A percentile compares a stretch with the other conserved stretches of the same genome.
These are phyloP conservation scores for Cardiospermum halicacabum DNA, from an alignment of 345 rosid species.

Conservation along the genomic window DNA sequence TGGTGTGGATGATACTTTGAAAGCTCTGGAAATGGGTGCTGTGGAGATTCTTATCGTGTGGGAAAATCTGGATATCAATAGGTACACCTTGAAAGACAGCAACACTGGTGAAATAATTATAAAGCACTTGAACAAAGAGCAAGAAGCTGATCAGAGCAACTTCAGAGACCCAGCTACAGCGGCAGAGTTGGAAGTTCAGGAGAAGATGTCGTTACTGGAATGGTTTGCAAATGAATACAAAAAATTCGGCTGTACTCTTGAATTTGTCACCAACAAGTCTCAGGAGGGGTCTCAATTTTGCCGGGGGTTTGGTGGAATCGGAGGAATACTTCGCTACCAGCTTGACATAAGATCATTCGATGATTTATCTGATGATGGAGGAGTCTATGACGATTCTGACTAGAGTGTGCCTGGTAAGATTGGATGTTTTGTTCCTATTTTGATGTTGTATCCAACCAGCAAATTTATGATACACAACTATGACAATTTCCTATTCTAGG, in stretches of 20 bases:
- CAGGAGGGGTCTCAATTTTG: slow-evolving; percentile 96
- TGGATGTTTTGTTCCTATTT: slow-evolving; percentile 1
- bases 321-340: slow-evolving; percentile 90
- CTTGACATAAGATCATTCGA: slow-evolving; percentile 82
- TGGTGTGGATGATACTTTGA: slow-evolving; percentile 81
- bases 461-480: slow-evolving; percentile 2
- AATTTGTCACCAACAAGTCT: slow-evolving; percentile 86
- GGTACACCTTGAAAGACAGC: slow-evolving; percentile 63
- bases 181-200: slow-evolving; percentile 71
- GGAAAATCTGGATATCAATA: slow-evolving; percentile 81
- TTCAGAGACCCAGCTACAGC: slow-evolving; percentile 58
- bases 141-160: slow-evolving; percentile 65
- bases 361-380: slow-evolving; percentile 71
- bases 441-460: not conserved
- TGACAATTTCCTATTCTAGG: not conserved
- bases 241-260: slow-evolving; percentile 74
- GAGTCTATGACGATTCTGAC: slow-evolving; percentile 72
- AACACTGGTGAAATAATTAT: slow-evolving; percentile 50
- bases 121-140: slow-evolving; percentile 74
- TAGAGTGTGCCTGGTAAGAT: slow-evolving; percentile 22
- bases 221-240: slow-evolving; percentile 94
- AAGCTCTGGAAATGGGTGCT: slow-evolving; percentile 89
- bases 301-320: slow-evolving; percentile 91
- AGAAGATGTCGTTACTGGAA: slow-evolving; percentile 71
- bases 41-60: slow-evolving; percentile 86